Evolutionary conservation across 2,329 filamentous ascomycete genomes (phyloP).

Genomic region (Xylariaceae sp.): DNA sequence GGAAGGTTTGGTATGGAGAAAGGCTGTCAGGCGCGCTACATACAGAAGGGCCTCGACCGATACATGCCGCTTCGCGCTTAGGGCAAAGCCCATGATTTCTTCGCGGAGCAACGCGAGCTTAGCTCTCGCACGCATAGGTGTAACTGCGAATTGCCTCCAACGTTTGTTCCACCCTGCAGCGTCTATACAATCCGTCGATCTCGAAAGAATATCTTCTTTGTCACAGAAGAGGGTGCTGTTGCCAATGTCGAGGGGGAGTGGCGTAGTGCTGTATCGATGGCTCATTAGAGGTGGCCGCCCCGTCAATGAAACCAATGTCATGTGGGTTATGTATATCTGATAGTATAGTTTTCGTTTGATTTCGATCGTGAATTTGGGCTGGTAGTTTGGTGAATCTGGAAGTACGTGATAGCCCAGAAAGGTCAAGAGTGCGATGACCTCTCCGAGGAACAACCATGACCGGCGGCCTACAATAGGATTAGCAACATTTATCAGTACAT

Average conservation of each 20-base stretch:
- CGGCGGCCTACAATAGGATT: conserved; percentile 30
- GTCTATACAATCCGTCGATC: conserved; percentile 41
- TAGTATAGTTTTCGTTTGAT: conserved; percentile 43
- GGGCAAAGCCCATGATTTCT: conserved; percentile 64
- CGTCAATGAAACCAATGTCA: conserved; percentile 49
- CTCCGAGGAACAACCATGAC: conserved; percentile 39
- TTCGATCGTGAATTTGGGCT: conserved; percentile 34
- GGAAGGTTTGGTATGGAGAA: background rate
- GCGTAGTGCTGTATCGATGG: conserved; percentile 46
- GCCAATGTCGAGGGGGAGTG: conserved; percentile 48
- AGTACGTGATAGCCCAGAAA: conserved; percentile 59
- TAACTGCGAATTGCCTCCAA: conserved; percentile 41
- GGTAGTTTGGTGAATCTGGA: conserved; percentile 28
- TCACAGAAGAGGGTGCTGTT: conserved; percentile 46
- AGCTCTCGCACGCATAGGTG: conserved; percentile 39
- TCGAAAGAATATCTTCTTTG: conserved; percentile 33
- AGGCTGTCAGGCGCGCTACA: conserved; percentile 14
- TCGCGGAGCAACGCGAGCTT: conserved; percentile 59
- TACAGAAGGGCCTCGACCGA: conserved; percentile 46
- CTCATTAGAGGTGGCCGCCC: conserved; percentile 50
- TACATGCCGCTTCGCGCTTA: conserved; percentile 50
- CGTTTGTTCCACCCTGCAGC: conserved; percentile 48
- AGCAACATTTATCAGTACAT: conserved; percentile 7
- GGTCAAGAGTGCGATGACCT: conserved; percentile 44
- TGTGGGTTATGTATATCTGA: conserved; percentile 45